Conservation (phyloP, 2,329 filamentous ascomycete genomes). For the Fusarium sp. region DNA sequence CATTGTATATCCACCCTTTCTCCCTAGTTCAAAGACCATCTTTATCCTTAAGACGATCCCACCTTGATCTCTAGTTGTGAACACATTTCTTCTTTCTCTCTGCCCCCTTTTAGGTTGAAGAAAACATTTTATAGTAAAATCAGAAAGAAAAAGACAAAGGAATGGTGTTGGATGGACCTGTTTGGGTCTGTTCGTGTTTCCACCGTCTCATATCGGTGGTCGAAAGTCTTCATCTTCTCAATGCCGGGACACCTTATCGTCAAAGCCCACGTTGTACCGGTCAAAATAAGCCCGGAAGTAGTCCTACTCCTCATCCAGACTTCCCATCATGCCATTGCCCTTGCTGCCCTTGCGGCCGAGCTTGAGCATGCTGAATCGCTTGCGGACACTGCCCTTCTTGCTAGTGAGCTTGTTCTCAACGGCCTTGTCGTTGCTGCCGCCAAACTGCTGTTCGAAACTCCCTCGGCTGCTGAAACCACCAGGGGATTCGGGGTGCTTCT, state of each 20-base stretch:
- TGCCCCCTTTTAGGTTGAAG: constrained; percentile 4
- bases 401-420: constrained; percentile 53
- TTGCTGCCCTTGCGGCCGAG: constrained; percentile 78
- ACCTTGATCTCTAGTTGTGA: constrained; percentile 30
- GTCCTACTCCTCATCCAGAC: constrained; percentile 68
- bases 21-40: constrained; percentile 3
- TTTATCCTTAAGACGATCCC: constrained; percentile 25
- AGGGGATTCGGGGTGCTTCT: constrained; percentile 43
- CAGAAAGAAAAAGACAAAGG: constrained; percentile 20
- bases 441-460: constrained; percentile 50
- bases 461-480: constrained; percentile 47
- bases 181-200: constrained; percentile 16
- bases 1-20: constrained; percentile 32
- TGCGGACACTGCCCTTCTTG: constrained; percentile 76
- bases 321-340: constrained; percentile 64
- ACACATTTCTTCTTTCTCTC: constrained; percentile 21
- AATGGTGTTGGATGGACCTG: constrained; percentile 8
- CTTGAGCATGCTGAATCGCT: constrained; percentile 82
- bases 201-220: constrained; percentile 20
- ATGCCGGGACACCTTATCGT: constrained; percentile 22
- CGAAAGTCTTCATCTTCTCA: constrained; percentile 18
- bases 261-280: constrained; percentile 45
- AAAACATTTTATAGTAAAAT: constrained; percentile 19
- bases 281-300: constrained; percentile 52
- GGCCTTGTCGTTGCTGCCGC: constrained; percentile 44